Percentiles rank a stretch among this genome's conserved stretches.
These are phyloP conservation scores for Camellia lanceoleosa DNA, from an alignment of 148 eudicot species.

Conservation along the genomic window DNA sequence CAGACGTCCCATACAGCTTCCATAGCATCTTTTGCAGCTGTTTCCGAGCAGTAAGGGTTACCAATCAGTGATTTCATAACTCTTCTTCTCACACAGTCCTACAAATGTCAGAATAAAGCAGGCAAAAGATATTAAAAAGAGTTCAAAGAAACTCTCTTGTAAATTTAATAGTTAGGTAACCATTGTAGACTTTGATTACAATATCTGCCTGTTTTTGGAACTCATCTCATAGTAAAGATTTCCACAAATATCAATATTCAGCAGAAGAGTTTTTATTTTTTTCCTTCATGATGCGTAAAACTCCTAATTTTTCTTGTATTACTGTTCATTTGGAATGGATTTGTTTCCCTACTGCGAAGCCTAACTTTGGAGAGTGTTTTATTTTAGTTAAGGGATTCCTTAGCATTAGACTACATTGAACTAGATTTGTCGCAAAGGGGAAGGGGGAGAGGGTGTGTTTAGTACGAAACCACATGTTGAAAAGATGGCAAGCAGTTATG, in stretches of 20 bases:
- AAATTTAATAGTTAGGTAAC: background rate
- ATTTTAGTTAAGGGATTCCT: no score
- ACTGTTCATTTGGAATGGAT: background rate
- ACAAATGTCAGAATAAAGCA: conserved; percentile 10
- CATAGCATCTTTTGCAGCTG: conserved; percentile 84
- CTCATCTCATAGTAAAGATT: background rate
- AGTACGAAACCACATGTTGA: no score
- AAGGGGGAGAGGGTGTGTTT: no score
- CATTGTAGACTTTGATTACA: background rate
- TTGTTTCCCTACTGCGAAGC: background rate
- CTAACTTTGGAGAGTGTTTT: background rate
- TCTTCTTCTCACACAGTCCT: conserved; percentile 89
- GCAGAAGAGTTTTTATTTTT: background rate
- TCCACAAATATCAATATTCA: background rate
- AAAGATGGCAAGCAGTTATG: no score
- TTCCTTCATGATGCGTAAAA: background rate
- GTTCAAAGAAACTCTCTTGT: background rate
- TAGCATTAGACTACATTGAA: no score
- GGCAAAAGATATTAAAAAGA: background rate
- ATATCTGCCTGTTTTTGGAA: background rate
- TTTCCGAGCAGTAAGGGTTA: conserved; percentile 74
- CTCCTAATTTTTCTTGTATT: background rate
- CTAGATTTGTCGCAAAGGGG: no score
- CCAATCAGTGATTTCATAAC: conserved; percentile 68
- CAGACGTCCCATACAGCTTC: conserved; percentile 96